Evolutionary conservation across 1,139 yeast species (phyloP).

Genomic region (Zygoascus sp.): DNA sequence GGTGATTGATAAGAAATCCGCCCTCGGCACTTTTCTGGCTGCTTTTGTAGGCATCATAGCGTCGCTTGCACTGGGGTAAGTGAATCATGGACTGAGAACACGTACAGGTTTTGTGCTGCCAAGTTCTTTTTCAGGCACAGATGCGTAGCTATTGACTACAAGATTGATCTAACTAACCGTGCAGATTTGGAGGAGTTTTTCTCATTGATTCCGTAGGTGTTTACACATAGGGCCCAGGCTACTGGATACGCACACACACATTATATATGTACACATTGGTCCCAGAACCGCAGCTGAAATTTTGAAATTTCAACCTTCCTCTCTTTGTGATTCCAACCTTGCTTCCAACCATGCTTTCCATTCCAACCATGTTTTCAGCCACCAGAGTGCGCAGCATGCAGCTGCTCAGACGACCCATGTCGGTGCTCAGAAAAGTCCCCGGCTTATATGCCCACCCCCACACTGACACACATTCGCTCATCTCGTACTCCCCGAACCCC

Average conservation of each 20-base stretch:
- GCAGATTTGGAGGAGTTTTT: slow-evolving; percentile 36
- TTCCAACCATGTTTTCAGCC: background rate
- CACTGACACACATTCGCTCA: slow-evolving; percentile 8
- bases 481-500: slow-evolving; percentile 22
- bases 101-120: no score
- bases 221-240: slow-evolving; percentile 36
- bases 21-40: slow-evolving; percentile 23
- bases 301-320: background rate
- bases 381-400: background rate
- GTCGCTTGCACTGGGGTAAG: slow-evolving; percentile 35
- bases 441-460: slow-evolving; percentile 21
- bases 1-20: slow-evolving; percentile 24
- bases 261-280: background rate
- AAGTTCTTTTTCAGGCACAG: no score
- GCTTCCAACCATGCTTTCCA: background rate
- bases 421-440: slow-evolving; percentile 14
- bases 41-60: slow-evolving; percentile 29
- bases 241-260: no score
- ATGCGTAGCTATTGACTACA: slow-evolving; percentile 19
- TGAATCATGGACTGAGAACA: no score
- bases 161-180: background rate
- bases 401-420: background rate
- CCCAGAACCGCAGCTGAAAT: background rate
- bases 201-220: slow-evolving; percentile 39
- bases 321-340: background rate